A percentile compares a stretch with the other conserved stretches of the same genome.
Conservation (phyloP, 225 moss, liverwort and hornwort genomes). For the Pseudisothecium myosuroides region DNA sequence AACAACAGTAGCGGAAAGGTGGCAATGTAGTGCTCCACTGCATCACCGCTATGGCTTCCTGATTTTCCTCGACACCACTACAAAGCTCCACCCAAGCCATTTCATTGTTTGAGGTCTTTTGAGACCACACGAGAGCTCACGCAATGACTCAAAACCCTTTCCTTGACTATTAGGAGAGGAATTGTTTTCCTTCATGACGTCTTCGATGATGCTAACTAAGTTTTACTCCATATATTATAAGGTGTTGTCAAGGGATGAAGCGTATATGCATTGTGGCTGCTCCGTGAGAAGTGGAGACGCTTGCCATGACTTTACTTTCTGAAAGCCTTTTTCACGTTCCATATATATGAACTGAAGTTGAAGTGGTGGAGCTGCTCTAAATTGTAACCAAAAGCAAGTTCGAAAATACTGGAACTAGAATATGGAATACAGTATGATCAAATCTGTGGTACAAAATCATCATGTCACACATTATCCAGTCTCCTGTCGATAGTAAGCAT, state of each 20-base stretch:
- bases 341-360: background rate
- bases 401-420: background rate
- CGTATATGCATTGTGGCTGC: too few relatives aligned
- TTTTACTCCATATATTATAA: too few relatives aligned
- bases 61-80: background rate
- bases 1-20: accelerated
- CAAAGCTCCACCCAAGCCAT: background rate
- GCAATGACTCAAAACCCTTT: background rate
- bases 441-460: background rate
- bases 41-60: accelerated
- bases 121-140: accelerated
- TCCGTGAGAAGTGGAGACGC: accelerated
- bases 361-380: background rate
- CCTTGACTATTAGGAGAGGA: background rate
- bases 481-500: too few relatives aligned
- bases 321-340: background rate
- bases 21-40: accelerated
- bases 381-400: background rate
- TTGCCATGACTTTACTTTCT: accelerated
- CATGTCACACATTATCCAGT: background rate
- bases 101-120: background rate
- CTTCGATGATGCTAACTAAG: background rate
- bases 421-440: background rate
- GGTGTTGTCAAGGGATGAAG: background rate
- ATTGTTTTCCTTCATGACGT: background rate